These are phyloP conservation scores for Candida sakaeoensis DNA, from an alignment of 805 yeast genomes.

Conservation along the genomic window DNA sequence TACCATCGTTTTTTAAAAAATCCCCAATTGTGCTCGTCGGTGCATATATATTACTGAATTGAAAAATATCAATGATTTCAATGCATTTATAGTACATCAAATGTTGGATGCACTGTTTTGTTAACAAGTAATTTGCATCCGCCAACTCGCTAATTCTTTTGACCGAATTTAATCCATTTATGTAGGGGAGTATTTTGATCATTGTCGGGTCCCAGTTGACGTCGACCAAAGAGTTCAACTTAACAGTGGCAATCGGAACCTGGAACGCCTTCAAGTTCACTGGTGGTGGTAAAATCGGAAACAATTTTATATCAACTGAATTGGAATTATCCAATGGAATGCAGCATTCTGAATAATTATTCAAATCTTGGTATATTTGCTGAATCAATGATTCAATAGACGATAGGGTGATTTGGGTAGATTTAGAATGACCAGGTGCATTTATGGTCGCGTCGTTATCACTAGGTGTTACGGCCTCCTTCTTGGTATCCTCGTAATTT, in stretches of 20 bases:
- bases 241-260: conserved; percentile 90
- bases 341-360: conserved; percentile 92
- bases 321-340: conserved; percentile 89
- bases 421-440: conserved; percentile 14
- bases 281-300: conserved; percentile 83
- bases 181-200: conserved; percentile 79
- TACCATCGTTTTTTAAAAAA: conserved; percentile 55
- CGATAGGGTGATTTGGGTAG: conserved; percentile 31
- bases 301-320: conserved; percentile 88
- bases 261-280: conserved; percentile 73
- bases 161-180: conserved; percentile 85
- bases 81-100: conserved; percentile 86
- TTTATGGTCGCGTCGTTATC: conserved; percentile 9
- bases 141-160: conserved; percentile 73
- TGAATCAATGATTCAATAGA: conserved; percentile 73
- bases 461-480: conserved; percentile 1
- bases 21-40: conserved; percentile 74
- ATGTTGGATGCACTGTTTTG: conserved; percentile 87
- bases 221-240: conserved; percentile 68
- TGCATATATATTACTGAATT: conserved; percentile 83
- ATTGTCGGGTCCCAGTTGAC: conserved; percentile 97
- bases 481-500: not conserved
- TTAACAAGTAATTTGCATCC: conserved; percentile 72
- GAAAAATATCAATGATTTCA: conserved; percentile 80
- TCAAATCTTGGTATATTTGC: conserved; percentile 90